Evolutionary conservation across 495 filamentous ascomycete species (phyloP).

Genomic region (Margaritispora aquatica): DNA sequence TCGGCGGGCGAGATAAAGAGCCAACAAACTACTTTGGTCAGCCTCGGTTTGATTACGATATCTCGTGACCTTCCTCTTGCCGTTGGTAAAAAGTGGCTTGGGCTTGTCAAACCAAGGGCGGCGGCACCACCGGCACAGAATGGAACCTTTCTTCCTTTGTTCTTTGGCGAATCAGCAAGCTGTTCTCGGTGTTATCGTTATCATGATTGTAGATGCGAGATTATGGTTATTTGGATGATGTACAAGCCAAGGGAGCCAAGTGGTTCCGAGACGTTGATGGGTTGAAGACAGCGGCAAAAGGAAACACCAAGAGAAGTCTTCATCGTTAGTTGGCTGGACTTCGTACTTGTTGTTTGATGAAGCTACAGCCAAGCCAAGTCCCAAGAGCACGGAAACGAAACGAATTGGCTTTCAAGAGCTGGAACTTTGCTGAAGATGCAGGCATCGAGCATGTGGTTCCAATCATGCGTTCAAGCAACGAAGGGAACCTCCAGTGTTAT

Average conservation of each 20-base stretch:
- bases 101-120: not conserved
- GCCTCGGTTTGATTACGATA: not conserved
- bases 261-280: too few relatives aligned
- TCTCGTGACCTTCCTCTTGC: conserved; percentile 2
- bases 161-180: not conserved
- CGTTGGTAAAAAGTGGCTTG: not conserved
- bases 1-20: too few relatives aligned
- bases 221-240: not conserved
- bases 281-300: too few relatives aligned
- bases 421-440: too few relatives aligned
- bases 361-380: too few relatives aligned
- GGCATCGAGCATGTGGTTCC: not conserved
- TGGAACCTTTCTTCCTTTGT: not conserved
- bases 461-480: not conserved
- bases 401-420: too few relatives aligned
- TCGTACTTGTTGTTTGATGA: too few relatives aligned
- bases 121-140: conserved; percentile 8
- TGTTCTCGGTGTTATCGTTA: not conserved
- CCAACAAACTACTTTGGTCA: not conserved
- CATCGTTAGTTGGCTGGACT: too few relatives aligned
- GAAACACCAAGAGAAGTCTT: too few relatives aligned
- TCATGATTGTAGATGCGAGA: not conserved
- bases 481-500: too few relatives aligned
- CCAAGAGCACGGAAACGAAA: too few relatives aligned
- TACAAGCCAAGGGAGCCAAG: too few relatives aligned